These are phyloP conservation scores for Buxus sempervirens DNA, from an alignment of 164 flowering plant species.

Conservation along the genomic window DNA sequence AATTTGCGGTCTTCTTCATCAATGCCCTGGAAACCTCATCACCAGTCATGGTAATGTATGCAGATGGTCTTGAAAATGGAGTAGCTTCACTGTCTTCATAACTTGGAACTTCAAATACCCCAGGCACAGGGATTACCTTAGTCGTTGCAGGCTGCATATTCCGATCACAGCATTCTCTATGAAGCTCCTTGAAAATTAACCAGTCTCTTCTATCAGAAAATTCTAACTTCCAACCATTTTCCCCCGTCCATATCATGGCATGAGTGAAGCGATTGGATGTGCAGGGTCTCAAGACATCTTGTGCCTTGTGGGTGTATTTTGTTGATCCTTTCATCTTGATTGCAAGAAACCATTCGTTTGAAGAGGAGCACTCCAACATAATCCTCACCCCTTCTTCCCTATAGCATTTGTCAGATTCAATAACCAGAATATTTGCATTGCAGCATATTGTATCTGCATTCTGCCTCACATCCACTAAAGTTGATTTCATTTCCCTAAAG, in stretches of 20 bases:
- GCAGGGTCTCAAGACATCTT: constrained; percentile 56
- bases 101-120: constrained; percentile 52
- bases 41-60: constrained; percentile 44
- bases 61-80: constrained; percentile 48
- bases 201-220: constrained; percentile 66
- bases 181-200: constrained; percentile 68
- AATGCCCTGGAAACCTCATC: constrained; percentile 75
- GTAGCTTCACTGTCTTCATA: constrained; percentile 21
- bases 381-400: constrained; percentile 59
- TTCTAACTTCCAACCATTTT: constrained; percentile 78
- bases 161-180: constrained; percentile 62
- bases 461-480: constrained; percentile 19
- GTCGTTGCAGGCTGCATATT: constrained; percentile 35
- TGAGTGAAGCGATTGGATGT: constrained; percentile 58
- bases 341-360: constrained; percentile 55
- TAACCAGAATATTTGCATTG: constrained; percentile 54
- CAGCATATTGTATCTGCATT: constrained; percentile 41
- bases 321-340: constrained; percentile 46
- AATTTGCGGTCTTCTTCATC: constrained; percentile 42
- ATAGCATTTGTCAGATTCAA: constrained; percentile 61
- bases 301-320: constrained; percentile 43
- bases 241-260: constrained; percentile 59
- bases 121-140: constrained; percentile 73
- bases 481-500: constrained; percentile 27
- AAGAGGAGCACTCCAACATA: constrained; percentile 39